A percentile compares a stretch with the other conserved stretches of the same genome.
phyloP scores from a whole-genome alignment of 225 moss, liverwort and hornwort genomes.

The Pseudoscleropodium purum region DNA sequence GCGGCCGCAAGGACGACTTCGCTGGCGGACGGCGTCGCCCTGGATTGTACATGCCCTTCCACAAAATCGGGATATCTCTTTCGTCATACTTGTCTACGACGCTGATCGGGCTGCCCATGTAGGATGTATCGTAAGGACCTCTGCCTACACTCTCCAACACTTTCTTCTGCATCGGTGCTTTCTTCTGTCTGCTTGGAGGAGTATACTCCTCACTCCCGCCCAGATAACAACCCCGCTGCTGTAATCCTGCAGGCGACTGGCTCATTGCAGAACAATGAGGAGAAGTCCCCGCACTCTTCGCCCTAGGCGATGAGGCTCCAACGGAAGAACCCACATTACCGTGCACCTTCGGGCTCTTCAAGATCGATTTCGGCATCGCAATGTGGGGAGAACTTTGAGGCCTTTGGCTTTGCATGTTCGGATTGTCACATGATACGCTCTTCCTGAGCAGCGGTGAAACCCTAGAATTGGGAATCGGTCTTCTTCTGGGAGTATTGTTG shows the following conservation, averaged over 20 bases:
- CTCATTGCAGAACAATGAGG: background rate
- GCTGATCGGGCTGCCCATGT: background rate
- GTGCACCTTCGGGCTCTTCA: background rate
- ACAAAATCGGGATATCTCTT: background rate
- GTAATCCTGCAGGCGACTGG: background rate
- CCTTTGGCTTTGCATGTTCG: background rate
- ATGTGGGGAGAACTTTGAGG: background rate
- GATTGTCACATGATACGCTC: background rate
- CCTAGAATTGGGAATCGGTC: background rate
- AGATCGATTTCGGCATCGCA: background rate
- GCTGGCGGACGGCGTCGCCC: background rate
- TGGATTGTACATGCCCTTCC: background rate
- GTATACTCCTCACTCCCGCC: background rate
- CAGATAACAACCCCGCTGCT: background rate
- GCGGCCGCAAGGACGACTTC: slow-evolving; percentile 1
- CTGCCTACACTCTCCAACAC: background rate
- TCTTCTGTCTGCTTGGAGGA: background rate
- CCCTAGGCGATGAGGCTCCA: background rate
- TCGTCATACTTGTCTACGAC: slow-evolving; percentile 20
- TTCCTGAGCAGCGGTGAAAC: background rate
- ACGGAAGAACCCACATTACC: background rate
- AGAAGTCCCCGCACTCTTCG: background rate
- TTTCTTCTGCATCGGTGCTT: background rate
- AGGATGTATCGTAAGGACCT: background rate
- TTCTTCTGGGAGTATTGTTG: background rate